phyloP scores from a whole-genome alignment of 371 early-diverging fungal species.

The Actinomucor elegans region DNA sequence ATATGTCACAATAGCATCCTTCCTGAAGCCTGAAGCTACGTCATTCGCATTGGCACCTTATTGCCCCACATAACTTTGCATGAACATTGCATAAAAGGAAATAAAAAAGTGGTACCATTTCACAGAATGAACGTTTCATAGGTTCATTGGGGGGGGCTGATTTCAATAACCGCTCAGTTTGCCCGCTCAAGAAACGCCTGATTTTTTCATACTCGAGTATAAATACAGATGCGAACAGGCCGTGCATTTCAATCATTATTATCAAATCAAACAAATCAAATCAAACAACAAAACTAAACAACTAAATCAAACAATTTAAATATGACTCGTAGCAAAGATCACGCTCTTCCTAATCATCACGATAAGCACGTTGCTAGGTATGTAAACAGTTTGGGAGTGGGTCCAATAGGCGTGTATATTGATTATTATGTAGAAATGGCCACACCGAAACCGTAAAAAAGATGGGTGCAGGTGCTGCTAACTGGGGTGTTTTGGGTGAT shows the following conservation, averaged over 20 bases:
- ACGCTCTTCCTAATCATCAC: slow-evolving; percentile 11
- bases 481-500: slow-evolving; percentile 18
- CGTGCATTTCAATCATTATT: too few species aligned
- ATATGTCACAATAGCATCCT: slow-evolving; percentile 31
- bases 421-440: slow-evolving; percentile 1
- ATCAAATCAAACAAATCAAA: too few species aligned
- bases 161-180: too few species aligned
- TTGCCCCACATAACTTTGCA: not conserved
- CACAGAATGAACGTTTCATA: too few species aligned
- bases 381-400: not conserved
- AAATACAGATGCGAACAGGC: too few species aligned
- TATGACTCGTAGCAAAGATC: slow-evolving; percentile 25
- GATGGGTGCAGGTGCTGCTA: slow-evolving; percentile 11
- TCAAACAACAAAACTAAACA: too few species aligned
- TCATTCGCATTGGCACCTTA: not conserved
- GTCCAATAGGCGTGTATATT: not conserved
- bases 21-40: slow-evolving; percentile 21
- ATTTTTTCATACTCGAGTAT: too few species aligned
- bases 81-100: slow-evolving; percentile 3
- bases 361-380: slow-evolving; percentile 27
- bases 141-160: too few species aligned
- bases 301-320: not conserved
- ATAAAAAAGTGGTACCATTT: too few species aligned
- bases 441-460: slow-evolving; percentile 7
- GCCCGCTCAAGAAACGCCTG: too few species aligned